Conservation (phyloP, 164 flowering plant species). For the Vitis vinifera region ASM3070453v1 NC_081806.1:2725501-2726000, state of each 20-base stretch:
- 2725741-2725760: conserved; percentile 84
- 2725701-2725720: conserved; percentile 90
- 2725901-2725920: background rate
- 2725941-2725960: no score
- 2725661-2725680: conserved; percentile 16
- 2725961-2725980: no score
- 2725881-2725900: conserved; percentile 8
- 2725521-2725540: no score
- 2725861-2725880: background rate
- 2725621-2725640: conserved; percentile 28
- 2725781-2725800: conserved; percentile 29
- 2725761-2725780: conserved; percentile 29
- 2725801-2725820: conserved; percentile 16
- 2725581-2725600: background rate
- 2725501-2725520: no score
- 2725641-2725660: conserved; percentile 12
- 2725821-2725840: conserved; percentile 41
- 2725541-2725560: no score
- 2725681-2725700: conserved; percentile 64
- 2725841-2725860: background rate
- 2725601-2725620: background rate
- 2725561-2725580: background rate
- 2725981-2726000: no score
- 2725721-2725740: conserved; percentile 79
- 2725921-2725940: no score